Conservation (phyloP, 2,329 filamentous ascomycete genomes). For the Cadophora luteo-olivacea region DNA sequence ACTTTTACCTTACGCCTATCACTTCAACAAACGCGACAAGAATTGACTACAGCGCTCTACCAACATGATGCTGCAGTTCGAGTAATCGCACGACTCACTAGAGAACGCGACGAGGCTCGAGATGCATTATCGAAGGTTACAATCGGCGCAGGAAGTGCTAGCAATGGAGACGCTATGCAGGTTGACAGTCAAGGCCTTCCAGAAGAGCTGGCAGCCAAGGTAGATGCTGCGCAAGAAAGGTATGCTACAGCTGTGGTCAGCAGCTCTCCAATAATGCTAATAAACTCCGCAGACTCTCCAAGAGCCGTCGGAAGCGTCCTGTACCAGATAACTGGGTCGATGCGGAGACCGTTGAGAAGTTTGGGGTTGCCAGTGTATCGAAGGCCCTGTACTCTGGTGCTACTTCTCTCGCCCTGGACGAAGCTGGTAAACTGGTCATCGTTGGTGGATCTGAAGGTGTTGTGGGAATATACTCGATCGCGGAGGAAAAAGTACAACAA, state of each 20-base stretch:
- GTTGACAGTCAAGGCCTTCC: slow-evolving; percentile 83
- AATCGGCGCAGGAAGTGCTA: slow-evolving; percentile 63
- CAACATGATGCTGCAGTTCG: slow-evolving; percentile 97
- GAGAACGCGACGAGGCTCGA: slow-evolving; percentile 90
- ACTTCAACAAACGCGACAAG: slow-evolving; percentile 86
- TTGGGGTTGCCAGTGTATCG: slow-evolving; percentile 58
- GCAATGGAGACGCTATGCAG: slow-evolving; percentile 86
- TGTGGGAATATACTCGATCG: slow-evolving; percentile 79
- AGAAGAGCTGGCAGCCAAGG: slow-evolving; percentile 70
- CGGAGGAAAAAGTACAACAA: slow-evolving; percentile 71
- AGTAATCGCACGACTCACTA: slow-evolving; percentile 90
- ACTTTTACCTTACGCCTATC: slow-evolving; percentile 91
- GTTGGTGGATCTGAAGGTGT: slow-evolving; percentile 67
- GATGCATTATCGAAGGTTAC: slow-evolving; percentile 87
- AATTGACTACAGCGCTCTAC: slow-evolving; percentile 92
- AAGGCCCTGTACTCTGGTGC: slow-evolving; percentile 66
- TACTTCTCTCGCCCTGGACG: slow-evolving; percentile 62
- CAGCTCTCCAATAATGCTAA: slow-evolving; percentile 28
- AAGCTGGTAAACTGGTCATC: slow-evolving; percentile 64
- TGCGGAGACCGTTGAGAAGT: slow-evolving; percentile 70
- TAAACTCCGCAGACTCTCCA: slow-evolving; percentile 69
- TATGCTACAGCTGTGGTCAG: slow-evolving; percentile 54
- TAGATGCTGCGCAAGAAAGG: slow-evolving; percentile 83
- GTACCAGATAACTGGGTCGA: slow-evolving; percentile 87
- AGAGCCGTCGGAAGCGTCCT: slow-evolving; percentile 87